Evolutionary conservation across 1,139 yeast genomes (phyloP).

Genomic region (Scheffersomyces titani): DNA sequence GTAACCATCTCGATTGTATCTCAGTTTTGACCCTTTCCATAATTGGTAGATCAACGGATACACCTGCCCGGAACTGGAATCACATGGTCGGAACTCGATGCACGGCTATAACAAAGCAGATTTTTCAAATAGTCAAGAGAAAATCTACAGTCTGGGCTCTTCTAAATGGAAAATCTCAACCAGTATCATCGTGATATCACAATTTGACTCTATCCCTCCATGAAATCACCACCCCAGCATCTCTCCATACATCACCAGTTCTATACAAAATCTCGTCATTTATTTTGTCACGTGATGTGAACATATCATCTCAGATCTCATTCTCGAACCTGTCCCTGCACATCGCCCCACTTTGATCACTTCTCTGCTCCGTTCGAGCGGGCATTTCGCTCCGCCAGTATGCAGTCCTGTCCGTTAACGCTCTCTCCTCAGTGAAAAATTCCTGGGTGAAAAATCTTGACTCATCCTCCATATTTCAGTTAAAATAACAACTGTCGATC

Average conservation of each 20-base stretch:
- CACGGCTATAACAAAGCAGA: background rate
- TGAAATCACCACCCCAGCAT: background rate
- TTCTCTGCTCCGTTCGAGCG: background rate
- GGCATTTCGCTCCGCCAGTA: background rate
- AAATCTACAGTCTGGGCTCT: background rate
- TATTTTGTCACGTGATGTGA: background rate
- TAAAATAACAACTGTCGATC: background rate
- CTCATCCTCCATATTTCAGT: background rate
- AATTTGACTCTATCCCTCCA: background rate
- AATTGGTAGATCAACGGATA: background rate
- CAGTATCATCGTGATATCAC: background rate
- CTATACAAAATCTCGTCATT: background rate
- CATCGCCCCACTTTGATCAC: background rate
- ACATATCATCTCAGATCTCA: background rate
- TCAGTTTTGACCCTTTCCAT: background rate
- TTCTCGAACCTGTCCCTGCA: background rate
- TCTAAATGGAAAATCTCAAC: background rate
- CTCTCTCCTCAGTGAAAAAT: background rate
- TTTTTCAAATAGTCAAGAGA: background rate
- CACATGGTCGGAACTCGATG: background rate
- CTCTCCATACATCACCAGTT: background rate
- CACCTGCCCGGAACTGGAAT: background rate
- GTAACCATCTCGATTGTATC: background rate
- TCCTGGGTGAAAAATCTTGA: constrained; percentile 1
- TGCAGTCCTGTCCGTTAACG: constrained; percentile 1